phyloP scores from a whole-genome alignment of 305 asterid genomes.

The Rubia tinctorum region DNA sequence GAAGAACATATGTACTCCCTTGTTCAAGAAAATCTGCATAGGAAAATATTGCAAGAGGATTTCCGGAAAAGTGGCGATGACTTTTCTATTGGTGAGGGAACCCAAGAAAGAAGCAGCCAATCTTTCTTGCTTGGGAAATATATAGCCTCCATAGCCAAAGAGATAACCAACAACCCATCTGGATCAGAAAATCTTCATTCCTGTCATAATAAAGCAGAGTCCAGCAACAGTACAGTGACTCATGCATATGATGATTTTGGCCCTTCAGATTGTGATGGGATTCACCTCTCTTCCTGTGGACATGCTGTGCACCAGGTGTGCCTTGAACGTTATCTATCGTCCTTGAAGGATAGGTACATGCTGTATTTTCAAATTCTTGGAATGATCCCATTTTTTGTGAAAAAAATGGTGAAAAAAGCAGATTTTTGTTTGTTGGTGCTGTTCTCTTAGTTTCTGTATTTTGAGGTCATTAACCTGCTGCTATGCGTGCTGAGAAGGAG shows the following conservation, averaged over 20 bases:
- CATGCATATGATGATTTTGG: constrained; percentile 56
- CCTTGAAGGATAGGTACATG: constrained; percentile 88
- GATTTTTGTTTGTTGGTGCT: background rate
- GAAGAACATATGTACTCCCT: constrained; percentile 59
- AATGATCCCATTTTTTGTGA: constrained; percentile 3
- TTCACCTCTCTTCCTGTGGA: constrained; percentile 90
- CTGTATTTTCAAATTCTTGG: constrained; percentile 41
- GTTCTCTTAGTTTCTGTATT: background rate
- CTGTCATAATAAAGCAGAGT: constrained; percentile 31
- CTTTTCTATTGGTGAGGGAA: constrained; percentile 28
- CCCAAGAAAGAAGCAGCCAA: constrained; percentile 26
- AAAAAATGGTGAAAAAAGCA: background rate
- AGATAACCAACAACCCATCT: constrained; percentile 49
- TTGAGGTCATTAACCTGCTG: background rate
- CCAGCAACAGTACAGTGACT: constrained; percentile 26
- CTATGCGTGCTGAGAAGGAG: background rate
- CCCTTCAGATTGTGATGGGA: constrained; percentile 74
- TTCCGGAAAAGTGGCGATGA: constrained; percentile 25
- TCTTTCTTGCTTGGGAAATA: constrained; percentile 76
- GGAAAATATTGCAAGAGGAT: constrained; percentile 29
- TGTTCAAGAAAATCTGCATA: constrained; percentile 41
- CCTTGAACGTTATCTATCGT: constrained; percentile 82
- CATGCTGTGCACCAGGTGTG: constrained; percentile 99
- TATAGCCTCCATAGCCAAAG: constrained; percentile 67
- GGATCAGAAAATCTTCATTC: constrained; percentile 46